Conservation (phyloP, 1,284 basidiomycete species). For the Tilletia horrida region DNA sequence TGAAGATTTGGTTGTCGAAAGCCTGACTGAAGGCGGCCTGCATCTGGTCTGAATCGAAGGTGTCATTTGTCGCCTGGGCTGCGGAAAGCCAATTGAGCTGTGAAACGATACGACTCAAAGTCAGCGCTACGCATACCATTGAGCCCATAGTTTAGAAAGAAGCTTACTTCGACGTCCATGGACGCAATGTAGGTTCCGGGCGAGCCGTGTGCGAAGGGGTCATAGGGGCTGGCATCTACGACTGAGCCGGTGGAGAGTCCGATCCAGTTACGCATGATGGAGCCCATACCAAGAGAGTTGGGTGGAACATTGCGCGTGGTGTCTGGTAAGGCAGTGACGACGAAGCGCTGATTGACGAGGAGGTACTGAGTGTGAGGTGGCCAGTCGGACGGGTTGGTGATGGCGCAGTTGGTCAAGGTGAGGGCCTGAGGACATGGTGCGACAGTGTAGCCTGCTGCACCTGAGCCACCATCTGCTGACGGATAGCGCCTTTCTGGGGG, state of each 20-base stretch:
- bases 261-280: conserved; percentile 1
- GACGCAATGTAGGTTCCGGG: conserved; percentile 26
- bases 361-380: conserved; percentile 44
- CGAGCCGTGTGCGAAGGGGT: conserved; percentile 47
- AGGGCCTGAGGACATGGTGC: conserved; percentile 37
- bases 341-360: conserved; percentile 44
- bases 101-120: conserved; percentile 46
- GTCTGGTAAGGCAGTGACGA: conserved; percentile 41
- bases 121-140: conserved; percentile 44
- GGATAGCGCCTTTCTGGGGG: background rate
- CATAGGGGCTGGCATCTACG: conserved; percentile 35
- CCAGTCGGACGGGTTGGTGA: conserved; percentile 51
- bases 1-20: conserved; percentile 64
- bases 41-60: conserved; percentile 75
- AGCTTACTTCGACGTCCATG: conserved; percentile 13
- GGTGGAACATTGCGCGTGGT: background rate
- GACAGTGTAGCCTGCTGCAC: conserved; percentile 17
- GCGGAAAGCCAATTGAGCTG: conserved; percentile 45
- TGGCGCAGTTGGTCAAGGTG: conserved; percentile 46
- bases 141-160: background rate
- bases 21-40: conserved; percentile 68
- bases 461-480: conserved; percentile 15
- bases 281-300: background rate
- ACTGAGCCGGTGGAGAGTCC: conserved; percentile 8
- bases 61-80: conserved; percentile 34